Percentiles rank a stretch among this genome's conserved stretches.
phyloP scores from a whole-genome alignment of 805 yeast genomes.

The Metahyphopichia silvanorum region DNA sequence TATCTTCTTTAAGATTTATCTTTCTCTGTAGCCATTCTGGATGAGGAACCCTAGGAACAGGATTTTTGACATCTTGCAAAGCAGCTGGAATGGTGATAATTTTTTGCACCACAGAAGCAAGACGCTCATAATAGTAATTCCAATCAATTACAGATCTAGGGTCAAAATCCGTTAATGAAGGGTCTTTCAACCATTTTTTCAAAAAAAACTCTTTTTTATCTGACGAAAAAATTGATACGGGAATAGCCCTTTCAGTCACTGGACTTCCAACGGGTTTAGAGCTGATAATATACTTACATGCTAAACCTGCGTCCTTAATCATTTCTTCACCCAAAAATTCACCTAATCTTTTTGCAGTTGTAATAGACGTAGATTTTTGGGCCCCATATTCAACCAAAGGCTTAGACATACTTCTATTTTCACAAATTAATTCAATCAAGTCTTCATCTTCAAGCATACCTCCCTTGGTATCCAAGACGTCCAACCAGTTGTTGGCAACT shows the following conservation, averaged over 20 bases:
- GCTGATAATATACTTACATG: slow-evolving; percentile 90
- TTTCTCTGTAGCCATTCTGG: slow-evolving; percentile 87
- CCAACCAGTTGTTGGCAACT: slow-evolving; percentile 95
- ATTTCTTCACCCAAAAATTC: slow-evolving; percentile 94
- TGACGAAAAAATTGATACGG: slow-evolving; percentile 92
- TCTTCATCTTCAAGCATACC: slow-evolving; percentile 88
- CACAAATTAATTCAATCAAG: slow-evolving; percentile 90
- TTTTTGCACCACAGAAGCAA: slow-evolving; percentile 90
- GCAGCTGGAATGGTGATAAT: slow-evolving; percentile 98
- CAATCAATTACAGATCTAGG: slow-evolving; percentile 90
- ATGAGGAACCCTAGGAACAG: slow-evolving; percentile 90
- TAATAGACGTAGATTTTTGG: slow-evolving; percentile 92
- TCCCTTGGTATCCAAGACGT: slow-evolving; percentile 86
- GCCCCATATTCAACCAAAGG: slow-evolving; percentile 83
- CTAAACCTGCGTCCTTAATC: slow-evolving; percentile 95
- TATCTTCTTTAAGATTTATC: slow-evolving; percentile 59
- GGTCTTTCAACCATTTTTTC: slow-evolving; percentile 84
- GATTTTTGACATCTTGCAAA: slow-evolving; percentile 78
- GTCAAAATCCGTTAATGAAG: slow-evolving; percentile 73
- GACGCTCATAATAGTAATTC: slow-evolving; percentile 86
- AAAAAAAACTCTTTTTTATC: slow-evolving; percentile 76
- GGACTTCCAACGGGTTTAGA: slow-evolving; percentile 81
- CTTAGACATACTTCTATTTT: slow-evolving; percentile 92
- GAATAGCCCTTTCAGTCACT: slow-evolving; percentile 93
- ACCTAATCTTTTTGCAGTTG: slow-evolving; percentile 90